Conservation (phyloP, 345 rosid genomes). For the Viola odorata region DNA sequence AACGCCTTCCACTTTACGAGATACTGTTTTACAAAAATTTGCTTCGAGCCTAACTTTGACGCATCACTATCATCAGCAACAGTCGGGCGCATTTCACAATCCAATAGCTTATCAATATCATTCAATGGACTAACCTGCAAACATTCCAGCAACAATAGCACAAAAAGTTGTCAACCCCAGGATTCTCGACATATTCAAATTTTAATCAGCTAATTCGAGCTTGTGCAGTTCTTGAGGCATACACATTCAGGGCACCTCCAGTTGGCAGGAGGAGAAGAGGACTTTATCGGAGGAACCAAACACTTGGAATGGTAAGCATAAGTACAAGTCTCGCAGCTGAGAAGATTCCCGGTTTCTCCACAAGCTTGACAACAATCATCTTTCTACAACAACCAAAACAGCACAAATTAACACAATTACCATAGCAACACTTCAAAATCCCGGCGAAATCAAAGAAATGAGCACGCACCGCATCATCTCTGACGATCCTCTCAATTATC, state of each 20-base stretch:
- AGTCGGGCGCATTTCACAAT: conserved; percentile 92
- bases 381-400: conserved; percentile 31
- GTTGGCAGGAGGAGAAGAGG: conserved; percentile 44
- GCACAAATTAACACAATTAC: neutral
- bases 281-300: conserved; percentile 71
- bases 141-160: conserved; percentile 10
- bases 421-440: neutral
- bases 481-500: conserved; percentile 61
- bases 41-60: conserved; percentile 60
- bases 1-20: conserved; percentile 98
- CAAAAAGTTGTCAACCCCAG: conserved; percentile 6
- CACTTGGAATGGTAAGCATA: conserved; percentile 84
- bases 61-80: conserved; percentile 58
- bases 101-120: conserved; percentile 93
- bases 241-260: conserved; percentile 99
- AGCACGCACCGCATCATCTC: conserved; percentile 70
- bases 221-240: too few relatives aligned
- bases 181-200: too few relatives aligned
- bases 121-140: conserved; percentile 91
- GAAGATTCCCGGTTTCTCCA: conserved; percentile 64
- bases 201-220: too few relatives aligned
- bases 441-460: neutral
- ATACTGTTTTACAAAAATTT: conserved; percentile 83
- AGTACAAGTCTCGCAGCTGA: conserved; percentile 79
- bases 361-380: conserved; percentile 86